These are phyloP conservation scores for Diaporthe longicolla DNA, from an alignment of 2,329 filamentous ascomycete species.

Conservation along the genomic window DNA sequence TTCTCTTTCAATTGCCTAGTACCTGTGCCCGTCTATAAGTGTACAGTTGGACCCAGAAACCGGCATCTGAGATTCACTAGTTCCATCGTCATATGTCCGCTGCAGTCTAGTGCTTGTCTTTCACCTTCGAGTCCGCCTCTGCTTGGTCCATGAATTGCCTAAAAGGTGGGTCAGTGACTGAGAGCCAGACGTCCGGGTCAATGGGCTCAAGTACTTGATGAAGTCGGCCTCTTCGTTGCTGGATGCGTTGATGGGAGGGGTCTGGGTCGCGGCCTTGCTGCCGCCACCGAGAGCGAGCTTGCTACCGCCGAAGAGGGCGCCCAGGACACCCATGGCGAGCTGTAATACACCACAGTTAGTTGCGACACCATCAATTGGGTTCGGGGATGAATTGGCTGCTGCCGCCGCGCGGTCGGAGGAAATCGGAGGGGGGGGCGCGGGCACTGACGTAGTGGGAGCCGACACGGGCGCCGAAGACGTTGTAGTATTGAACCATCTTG, in stretches of 20 bases:
- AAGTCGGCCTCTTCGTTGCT: constrained; percentile 75
- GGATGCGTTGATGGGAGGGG: constrained; percentile 73
- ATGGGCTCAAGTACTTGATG: constrained; percentile 68
- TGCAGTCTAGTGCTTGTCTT: constrained; percentile 56
- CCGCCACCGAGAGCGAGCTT: constrained; percentile 61
- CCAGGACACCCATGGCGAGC: constrained; percentile 72
- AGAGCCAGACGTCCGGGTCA: constrained; percentile 34
- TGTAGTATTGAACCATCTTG: constrained; percentile 67
- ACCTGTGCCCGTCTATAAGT: constrained; percentile 39
- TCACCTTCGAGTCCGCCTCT: constrained; percentile 59
- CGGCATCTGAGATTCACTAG: constrained; percentile 18
- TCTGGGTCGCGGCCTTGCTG: constrained; percentile 59
- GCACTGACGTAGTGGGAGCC: constrained; percentile 72
- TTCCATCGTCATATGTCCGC: constrained; percentile 7
- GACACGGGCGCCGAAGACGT: constrained; percentile 70
- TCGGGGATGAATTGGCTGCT: background rate
- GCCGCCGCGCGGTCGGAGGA: constrained; percentile 12
- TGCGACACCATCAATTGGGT: constrained; percentile 41
- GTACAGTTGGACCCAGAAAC: constrained; percentile 36
- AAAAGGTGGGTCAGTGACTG: constrained; percentile 41
- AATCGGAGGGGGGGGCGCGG: constrained; percentile 25
- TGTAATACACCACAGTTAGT: constrained; percentile 50
- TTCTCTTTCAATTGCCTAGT: constrained; percentile 35
- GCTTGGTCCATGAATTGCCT: constrained; percentile 65
- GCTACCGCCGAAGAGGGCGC: constrained; percentile 63